Conservation (phyloP, 768 basidiomycete species). For the Psilocybe azurescens region DNA sequence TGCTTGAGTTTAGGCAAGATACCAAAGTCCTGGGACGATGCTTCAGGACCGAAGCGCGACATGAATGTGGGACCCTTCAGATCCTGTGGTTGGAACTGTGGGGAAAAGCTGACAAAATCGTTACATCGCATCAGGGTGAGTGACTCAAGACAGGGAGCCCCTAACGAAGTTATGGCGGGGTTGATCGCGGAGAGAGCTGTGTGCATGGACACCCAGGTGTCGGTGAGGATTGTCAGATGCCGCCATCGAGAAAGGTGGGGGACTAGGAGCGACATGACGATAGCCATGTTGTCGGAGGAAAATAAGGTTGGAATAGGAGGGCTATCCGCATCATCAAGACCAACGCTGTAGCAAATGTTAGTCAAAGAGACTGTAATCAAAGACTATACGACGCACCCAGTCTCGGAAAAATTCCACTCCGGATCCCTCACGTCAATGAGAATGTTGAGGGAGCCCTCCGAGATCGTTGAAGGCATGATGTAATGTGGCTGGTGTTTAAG, state of each 20-base stretch:
- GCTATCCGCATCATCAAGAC: constrained; percentile 27
- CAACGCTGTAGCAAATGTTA: constrained; percentile 28
- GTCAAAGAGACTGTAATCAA: constrained; percentile 5
- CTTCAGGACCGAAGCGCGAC: constrained; percentile 22
- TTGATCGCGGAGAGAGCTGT: constrained; percentile 52
- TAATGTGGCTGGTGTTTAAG: constrained; percentile 44
- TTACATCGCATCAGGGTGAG: constrained; percentile 66
- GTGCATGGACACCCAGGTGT: constrained; percentile 65
- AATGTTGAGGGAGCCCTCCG: constrained; percentile 55
- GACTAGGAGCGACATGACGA: constrained; percentile 50
- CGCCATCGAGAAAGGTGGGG: constrained; percentile 58
- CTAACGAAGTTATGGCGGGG: constrained; percentile 33
- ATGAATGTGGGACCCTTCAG: constrained; percentile 43
- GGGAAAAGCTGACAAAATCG: constrained; percentile 53
- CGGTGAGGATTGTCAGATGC: constrained; percentile 57
- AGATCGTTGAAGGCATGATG: constrained; percentile 50
- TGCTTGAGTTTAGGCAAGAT: constrained; percentile 51
- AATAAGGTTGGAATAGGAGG: constrained; percentile 41
- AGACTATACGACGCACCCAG: constrained; percentile 40
- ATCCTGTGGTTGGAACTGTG: constrained; percentile 45
- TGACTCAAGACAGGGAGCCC: constrained; percentile 51
- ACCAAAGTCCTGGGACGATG: constrained; percentile 18
- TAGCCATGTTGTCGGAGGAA: constrained; percentile 47
- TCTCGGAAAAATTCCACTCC: constrained; percentile 61
- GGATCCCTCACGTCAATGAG: constrained; percentile 63